Evolutionary conservation across 306 rosid genomes (phyloP).

Genomic region (Heteromeles arbutifolia): DNA sequence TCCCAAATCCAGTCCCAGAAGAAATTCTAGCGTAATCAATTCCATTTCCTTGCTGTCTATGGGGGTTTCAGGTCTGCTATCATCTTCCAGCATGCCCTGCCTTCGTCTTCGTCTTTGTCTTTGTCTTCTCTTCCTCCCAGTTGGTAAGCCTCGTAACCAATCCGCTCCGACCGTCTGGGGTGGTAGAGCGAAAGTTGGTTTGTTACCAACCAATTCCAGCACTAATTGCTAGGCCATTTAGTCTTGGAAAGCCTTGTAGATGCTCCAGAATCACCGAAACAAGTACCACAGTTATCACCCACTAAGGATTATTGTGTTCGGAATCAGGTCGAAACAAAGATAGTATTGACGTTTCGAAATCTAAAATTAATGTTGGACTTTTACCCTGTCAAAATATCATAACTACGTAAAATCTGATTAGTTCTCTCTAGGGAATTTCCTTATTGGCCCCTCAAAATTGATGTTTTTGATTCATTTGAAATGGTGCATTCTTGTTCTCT

Average conservation of each 20-base stretch:
- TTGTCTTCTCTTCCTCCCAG: conserved; percentile 26
- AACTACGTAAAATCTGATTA: conserved; percentile 2
- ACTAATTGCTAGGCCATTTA: background rate
- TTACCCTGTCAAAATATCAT: background rate
- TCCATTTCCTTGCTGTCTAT: conserved; percentile 21
- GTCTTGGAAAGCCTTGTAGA: background rate
- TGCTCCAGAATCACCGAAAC: background rate
- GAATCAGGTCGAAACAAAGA: too few relatives aligned
- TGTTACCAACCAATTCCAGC: too few relatives aligned
- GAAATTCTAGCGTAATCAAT: background rate
- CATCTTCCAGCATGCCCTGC: conserved; percentile 35
- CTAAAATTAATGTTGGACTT: background rate
- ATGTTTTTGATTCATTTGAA: background rate
- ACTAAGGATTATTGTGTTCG: background rate
- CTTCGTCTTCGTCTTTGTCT: conserved; percentile 37
- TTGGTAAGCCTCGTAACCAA: background rate
- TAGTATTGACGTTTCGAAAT: background rate
- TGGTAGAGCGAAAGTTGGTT: too few relatives aligned
- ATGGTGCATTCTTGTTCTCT: background rate
- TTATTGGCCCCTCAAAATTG: background rate
- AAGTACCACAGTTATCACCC: background rate
- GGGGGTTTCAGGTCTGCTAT: conserved; percentile 40
- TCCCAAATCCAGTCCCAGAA: conserved; percentile 7
- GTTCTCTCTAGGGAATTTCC: background rate
- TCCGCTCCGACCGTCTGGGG: too few relatives aligned